Base-by-base conservation (phyloP, 441 rosid genomes). In the Euphorbia schlechtendalii region DNA sequence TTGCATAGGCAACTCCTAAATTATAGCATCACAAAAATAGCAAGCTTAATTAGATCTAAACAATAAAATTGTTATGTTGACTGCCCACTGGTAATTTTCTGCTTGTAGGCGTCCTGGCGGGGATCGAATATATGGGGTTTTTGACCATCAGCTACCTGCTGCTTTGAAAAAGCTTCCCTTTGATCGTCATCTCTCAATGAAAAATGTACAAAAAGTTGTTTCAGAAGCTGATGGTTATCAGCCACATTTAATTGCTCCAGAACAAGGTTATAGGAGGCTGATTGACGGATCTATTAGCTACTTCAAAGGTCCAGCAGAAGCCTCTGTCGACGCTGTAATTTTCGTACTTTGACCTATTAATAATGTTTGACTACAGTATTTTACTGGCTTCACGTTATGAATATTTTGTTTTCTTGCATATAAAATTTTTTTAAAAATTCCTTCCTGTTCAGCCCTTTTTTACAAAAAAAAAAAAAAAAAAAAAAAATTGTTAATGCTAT, bases 201-300 rank as follows among this genome's bases (percentile, higher is more conserved):
- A 86, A 83, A 95, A 89, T 86, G 99, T 95, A 64, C 91, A 88
- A 74, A 95, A 83, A 77, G 92, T 91, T 66, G 98, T 91, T 61
- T 89, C 96, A 61, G 86, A 95, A 78, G 99, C 99, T 63, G 98
- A 95, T 81, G 99, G 99, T 75, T 95, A 95, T 81, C 99, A 95
- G 80, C 98, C n/a, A n/a, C n/a, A n/a, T n/a, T n/a, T n/a, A n/a
- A n/a, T n/a, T n/a, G n/a, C n/a, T n/a, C n/a, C n/a, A n/a, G n/a
- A n/a, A n/a, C n/a, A n/a, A n/a, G n/a, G n/a, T 68, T 95, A 95
- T 69, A 84, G 97, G 83, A 83, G 99, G 80, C 92, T 94, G 61
- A 95, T 95, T 81, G 98, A 95, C 77, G 98, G 96, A 69, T 84
- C 99, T 43, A 89, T 92, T 56, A 80, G 84, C 83, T 91, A 84